Evolutionary conservation across 495 filamentous ascomycete species (phyloP).

Genomic region (Tuber brumale): DNA sequence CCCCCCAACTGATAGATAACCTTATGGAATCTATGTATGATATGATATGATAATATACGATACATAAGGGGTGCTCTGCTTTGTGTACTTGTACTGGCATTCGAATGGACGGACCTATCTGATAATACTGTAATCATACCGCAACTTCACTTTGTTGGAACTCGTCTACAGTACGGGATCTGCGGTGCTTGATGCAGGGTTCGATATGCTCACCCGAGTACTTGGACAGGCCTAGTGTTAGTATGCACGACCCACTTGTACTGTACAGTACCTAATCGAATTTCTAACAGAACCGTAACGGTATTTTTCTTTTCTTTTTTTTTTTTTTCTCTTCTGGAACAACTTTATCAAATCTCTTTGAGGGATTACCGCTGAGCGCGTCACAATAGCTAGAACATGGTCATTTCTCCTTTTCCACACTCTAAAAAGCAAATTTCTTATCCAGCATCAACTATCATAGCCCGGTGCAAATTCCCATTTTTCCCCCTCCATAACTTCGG

Average conservation of each 20-base stretch:
- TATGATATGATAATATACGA: no score
- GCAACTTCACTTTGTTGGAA: no score
- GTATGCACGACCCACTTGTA: no score
- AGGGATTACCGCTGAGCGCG: neutral
- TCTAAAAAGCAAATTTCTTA: neutral
- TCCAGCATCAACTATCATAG: neutral
- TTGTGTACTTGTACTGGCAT: no score
- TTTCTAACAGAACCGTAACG: neutral
- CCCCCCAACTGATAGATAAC: no score
- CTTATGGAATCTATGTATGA: no score
- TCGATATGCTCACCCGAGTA: neutral
- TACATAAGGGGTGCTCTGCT: no score
- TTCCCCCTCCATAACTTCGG: no score
- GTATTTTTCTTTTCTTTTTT: neutral
- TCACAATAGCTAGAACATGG: neutral
- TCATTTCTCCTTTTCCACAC: neutral
- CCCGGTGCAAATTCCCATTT: neutral
- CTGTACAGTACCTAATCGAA: neutral
- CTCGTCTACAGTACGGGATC: neutral
- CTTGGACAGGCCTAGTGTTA: neutral
- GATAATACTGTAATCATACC: no score
- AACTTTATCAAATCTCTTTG: neutral
- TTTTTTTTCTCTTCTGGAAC: neutral
- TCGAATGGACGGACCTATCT: no score
- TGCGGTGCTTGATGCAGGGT: neutral